These are phyloP conservation scores for Datura wrightii DNA, from an alignment of 257 asterid genomes.

Conservation along the genomic window DNA sequence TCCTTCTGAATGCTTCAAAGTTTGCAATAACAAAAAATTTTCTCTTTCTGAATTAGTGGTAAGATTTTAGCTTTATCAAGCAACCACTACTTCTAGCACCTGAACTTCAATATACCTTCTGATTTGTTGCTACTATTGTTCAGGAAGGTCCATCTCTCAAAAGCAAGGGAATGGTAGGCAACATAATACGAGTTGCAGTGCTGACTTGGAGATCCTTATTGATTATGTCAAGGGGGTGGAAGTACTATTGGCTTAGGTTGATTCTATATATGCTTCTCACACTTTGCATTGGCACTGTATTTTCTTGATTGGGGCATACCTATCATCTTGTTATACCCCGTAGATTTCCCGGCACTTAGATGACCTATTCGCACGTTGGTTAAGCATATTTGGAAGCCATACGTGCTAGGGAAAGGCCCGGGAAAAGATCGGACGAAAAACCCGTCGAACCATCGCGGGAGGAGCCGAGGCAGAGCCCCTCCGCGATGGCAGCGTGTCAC, in stretches of 20 bases:
- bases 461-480: too few relatives aligned
- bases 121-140: constrained; percentile 34
- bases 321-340: too few relatives aligned
- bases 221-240: constrained; percentile 99
- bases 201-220: constrained; percentile 95
- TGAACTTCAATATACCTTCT: neutral
- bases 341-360: too few relatives aligned
- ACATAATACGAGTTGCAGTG: constrained; percentile 64
- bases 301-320: constrained; percentile 96
- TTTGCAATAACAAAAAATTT: neutral
- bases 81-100: neutral
- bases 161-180: constrained; percentile 84
- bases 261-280: constrained; percentile 79
- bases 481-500: too few relatives aligned
- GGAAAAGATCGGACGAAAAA: too few relatives aligned
- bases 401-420: too few relatives aligned
- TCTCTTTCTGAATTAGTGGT: neutral
- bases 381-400: too few relatives aligned
- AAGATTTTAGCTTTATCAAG: neutral
- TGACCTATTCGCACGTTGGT: too few relatives aligned
- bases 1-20: neutral
- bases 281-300: constrained; percentile 76
- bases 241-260: constrained; percentile 96
- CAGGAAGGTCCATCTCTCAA: constrained; percentile 93
- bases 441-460: too few relatives aligned